A percentile compares a stretch with the other conserved stretches of the same genome.
Evolutionary conservation across 2,329 filamentous ascomycete genomes (phyloP).

Genomic region (Zymoseptoria tritici): DNA sequence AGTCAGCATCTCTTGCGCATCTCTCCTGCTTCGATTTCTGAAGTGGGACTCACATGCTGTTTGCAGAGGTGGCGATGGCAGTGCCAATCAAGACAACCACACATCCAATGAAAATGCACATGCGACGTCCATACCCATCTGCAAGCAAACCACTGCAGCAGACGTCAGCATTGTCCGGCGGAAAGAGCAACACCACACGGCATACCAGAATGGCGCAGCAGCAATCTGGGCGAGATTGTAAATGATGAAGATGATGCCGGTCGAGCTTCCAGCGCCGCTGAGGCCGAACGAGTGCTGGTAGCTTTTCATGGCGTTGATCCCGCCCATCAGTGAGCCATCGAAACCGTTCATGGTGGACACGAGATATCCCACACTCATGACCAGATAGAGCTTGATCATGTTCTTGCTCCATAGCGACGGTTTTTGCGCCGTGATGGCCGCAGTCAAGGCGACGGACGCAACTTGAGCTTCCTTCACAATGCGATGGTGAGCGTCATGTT

Average conservation of each 20-base stretch:
- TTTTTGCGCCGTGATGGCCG: slow-evolving; percentile 17
- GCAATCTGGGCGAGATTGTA: slow-evolving; percentile 46
- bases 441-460: slow-evolving; percentile 19
- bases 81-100: slow-evolving; percentile 46
- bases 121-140: slow-evolving; percentile 42
- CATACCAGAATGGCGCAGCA: slow-evolving; percentile 36
- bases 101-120: slow-evolving; percentile 51
- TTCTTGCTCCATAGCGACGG: slow-evolving; percentile 17
- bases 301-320: slow-evolving; percentile 47
- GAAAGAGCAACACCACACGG: no score
- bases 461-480: slow-evolving; percentile 17
- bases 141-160: slow-evolving; percentile 30
- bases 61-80: slow-evolving; percentile 44
- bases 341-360: slow-evolving; percentile 20
- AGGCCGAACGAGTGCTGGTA: slow-evolving; percentile 46
- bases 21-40: no score
- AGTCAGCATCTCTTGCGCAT: slow-evolving; percentile 34
- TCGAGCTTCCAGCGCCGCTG: slow-evolving; percentile 41
- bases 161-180: no score
- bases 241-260: slow-evolving; percentile 39
- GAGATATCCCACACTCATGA: slow-evolving; percentile 18
- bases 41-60: slow-evolving; percentile 23
- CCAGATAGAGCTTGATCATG: slow-evolving; percentile 20
- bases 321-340: slow-evolving; percentile 36
- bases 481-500: slow-evolving; percentile 14